Base-by-base conservation (phyloP, 2,329 filamentous ascomycete genomes). In the Aspergillus fischeri region DNA sequence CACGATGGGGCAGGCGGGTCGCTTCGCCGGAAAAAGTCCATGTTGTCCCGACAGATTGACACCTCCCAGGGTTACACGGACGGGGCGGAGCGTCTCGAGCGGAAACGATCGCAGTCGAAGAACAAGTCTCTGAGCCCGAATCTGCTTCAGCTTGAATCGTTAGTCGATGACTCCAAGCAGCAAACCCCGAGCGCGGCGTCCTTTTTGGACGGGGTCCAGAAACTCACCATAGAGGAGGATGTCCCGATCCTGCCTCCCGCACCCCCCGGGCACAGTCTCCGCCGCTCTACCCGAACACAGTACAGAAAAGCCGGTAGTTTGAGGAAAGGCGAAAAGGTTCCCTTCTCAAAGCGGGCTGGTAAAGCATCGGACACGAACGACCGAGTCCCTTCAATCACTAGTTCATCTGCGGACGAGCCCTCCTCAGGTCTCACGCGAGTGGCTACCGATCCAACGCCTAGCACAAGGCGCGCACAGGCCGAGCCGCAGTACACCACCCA, bases 31-130 rank as follows among this genome's bases (percentile, higher is more conserved):
- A 96, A 96, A 75, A 96, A 94, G 75, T 97, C 93, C 0, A 97
- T 96, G 90, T 81, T 99, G 4, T 97, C 93, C 5, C 85, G 89
- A 57, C 92, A 97, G 72, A 90, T 99, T 58, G 90, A 96, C 65
- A 89, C 85, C 62, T 85, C 86, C 4, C 81, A 82, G 8, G 86
- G 85, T 42, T 95, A 94, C 70, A 81, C 88, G 60, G 92, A 97
- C 76, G 92, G 91, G 21, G 89, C 91, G 17, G 92, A 96, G 58
- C 82, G 86, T 60, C 76, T 96, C 57, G 88, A 90, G 67, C 82
- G 89, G 63, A 88, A 91, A 70, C 83, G 84, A 59, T 94, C 90
- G 28, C 71, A 82, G 65, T 78, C 80, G 10, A 78, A 75, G 20
- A 80, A 80, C 41, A 77, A 81, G 9, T 78, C 80, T 29, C 76